phyloP scores from a whole-genome alignment of 148 eudicot genomes.

The Rheum nobile region DNA sequence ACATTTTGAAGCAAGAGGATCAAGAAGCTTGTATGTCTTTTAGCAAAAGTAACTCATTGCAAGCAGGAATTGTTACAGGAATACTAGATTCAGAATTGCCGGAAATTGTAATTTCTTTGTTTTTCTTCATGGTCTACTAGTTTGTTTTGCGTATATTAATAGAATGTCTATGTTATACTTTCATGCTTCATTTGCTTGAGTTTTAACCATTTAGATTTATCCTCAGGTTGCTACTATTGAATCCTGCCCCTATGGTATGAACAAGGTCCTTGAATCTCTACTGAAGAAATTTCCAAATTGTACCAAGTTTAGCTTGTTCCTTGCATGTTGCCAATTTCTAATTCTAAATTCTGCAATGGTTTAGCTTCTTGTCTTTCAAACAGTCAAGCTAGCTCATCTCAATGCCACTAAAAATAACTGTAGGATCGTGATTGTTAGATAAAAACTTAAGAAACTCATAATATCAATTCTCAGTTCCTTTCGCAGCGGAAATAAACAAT shows the following conservation, averaged over 20 bases:
- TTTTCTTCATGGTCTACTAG: neutral
- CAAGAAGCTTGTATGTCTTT: slow-evolving; percentile 30
- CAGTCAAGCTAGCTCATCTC: neutral
- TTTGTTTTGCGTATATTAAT: neutral
- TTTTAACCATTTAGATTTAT: neutral
- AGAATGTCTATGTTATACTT: neutral
- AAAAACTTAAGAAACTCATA: too few species aligned
- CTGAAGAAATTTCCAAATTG: slow-evolving; percentile 42
- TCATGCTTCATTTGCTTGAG: neutral
- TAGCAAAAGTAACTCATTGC: slow-evolving; percentile 27
- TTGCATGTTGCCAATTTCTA: neutral
- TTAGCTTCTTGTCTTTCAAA: too few species aligned
- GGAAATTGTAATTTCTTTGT: slow-evolving; percentile 45
- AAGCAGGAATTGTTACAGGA: too few species aligned
- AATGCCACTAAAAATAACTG: neutral
- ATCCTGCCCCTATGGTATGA: slow-evolving; percentile 45
- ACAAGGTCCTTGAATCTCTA: slow-evolving; percentile 44
- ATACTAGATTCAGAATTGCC: slow-evolving; percentile 54
- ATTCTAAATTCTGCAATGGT: neutral
- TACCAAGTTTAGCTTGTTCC: slow-evolving; percentile 19
- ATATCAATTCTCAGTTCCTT: too few species aligned
- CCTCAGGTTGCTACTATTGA: slow-evolving; percentile 53
- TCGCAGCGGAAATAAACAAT: too few species aligned
- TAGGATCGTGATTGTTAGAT: too few species aligned
- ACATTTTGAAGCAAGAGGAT: slow-evolving; percentile 32